Evolutionary conservation across 345 rosid species (phyloP).

Genomic region (Gossypium raimondii): DNA sequence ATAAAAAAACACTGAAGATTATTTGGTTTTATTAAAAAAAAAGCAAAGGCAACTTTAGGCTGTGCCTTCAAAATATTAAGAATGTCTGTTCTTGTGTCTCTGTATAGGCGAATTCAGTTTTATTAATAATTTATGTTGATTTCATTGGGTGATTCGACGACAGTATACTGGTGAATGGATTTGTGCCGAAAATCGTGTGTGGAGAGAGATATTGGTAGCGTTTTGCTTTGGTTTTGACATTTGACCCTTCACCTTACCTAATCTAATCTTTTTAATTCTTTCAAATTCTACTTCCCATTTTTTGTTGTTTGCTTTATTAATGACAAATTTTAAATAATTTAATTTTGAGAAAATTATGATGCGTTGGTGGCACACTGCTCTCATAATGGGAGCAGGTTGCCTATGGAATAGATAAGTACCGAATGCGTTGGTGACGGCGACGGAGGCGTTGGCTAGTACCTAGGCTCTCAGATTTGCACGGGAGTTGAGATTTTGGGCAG

Average conservation of each 20-base stretch:
- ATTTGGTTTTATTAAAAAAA: background rate
- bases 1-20: background rate
- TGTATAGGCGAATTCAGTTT: background rate
- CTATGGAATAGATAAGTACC: too few species aligned
- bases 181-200: background rate
- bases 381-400: too few species aligned
- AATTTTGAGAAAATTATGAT: too few species aligned
- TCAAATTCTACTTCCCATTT: too few species aligned
- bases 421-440: accelerated
- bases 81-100: background rate
- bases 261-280: too few species aligned
- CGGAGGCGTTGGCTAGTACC: too few species aligned
- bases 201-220: background rate
- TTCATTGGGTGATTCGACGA: background rate
- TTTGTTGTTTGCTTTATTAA: too few species aligned
- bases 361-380: too few species aligned
- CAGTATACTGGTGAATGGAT: background rate
- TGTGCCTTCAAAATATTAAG: too few species aligned
- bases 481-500: too few species aligned
- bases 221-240: background rate
- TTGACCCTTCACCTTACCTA: background rate
- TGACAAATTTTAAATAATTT: too few species aligned
- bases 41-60: background rate
- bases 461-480: too few species aligned
- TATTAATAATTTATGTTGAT: background rate